Evolutionary conservation across 2,329 filamentous ascomycete genomes (phyloP), one percentile per base, ranked within the genome.

Genomic region (Neurospora sp.): DNA sequence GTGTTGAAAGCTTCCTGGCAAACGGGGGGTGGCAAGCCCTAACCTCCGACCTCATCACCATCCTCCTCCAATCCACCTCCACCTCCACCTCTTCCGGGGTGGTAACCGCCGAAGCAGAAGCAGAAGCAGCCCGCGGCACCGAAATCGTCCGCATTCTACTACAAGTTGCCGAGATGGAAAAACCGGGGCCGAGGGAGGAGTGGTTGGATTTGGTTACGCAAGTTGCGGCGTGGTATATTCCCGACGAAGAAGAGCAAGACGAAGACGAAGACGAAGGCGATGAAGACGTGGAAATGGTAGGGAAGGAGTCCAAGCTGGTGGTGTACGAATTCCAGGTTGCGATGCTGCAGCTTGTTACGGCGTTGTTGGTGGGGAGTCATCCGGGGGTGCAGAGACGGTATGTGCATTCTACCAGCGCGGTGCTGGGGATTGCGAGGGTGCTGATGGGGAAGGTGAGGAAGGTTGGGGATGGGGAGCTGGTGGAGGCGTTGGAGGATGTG

Each of bases 91-190:
- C 75, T 28, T 77, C 78, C 0, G 70, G 74, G 1, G 46, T 62
- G 2, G 70, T 73, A 28, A 28, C 28, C 28, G 4, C 28, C 28
- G 28, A 28, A 28, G 3, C 28, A 28, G 76, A 79, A 4, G 74
- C 75, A 6, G 81, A 83, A 9, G 80, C 83, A 5, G 75, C 79
- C 11, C 81, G 86, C 17, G 88, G 85, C 3, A 80, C 85, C 36
- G 86, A 89, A 71, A 83, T 88, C 52, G 82, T 89, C 11, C 82
- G 86, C 1, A 78, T 89, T 1, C 78, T 91, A 5, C 79, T 88
- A 15, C 81, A 82, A 1, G 76, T 89, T 7, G 81, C 82, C 1
- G 86, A 89, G 74, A 77, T 79, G 40, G 82, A 84, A 73, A 76
- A 77, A 0, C 77, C 79, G 0, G 81, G 81, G 17, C 81, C 82